Conservation (phyloP, 169 alveolate genomes). For the Eimeria maxima region DNA sequence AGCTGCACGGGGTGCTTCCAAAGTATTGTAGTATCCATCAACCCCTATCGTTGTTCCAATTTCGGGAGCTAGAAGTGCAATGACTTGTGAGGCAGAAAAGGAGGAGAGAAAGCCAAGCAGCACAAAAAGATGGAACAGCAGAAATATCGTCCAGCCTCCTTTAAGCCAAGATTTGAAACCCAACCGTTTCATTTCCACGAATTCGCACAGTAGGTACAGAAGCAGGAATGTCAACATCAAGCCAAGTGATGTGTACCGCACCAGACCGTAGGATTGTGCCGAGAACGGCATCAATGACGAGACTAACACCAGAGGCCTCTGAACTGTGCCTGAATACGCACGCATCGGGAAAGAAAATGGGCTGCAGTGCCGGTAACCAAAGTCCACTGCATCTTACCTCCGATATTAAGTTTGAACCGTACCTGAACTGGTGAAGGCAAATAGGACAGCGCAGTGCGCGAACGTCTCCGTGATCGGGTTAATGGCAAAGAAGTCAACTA, state of each 20-base stretch:
- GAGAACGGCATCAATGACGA: slow-evolving; percentile 41
- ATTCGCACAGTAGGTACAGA: slow-evolving; percentile 26
- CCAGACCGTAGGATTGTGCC: slow-evolving; percentile 17
- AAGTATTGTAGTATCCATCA: not conserved
- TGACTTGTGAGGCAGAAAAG: slow-evolving; percentile 32
- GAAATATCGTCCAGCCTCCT: slow-evolving; percentile 18
- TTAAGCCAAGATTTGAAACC: slow-evolving; percentile 26
- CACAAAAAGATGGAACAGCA: slow-evolving; percentile 16
- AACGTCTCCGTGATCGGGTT: slow-evolving; percentile 45
- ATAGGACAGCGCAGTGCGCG: slow-evolving; percentile 61
- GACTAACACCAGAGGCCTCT: slow-evolving; percentile 41
- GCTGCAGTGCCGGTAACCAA: not conserved
- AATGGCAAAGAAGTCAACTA: slow-evolving; percentile 72
- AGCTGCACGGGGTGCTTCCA: slow-evolving; percentile 17
- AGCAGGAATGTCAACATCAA: not conserved
- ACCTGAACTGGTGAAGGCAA: slow-evolving; percentile 78
- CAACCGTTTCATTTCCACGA: slow-evolving; percentile 2
- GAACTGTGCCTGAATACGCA: slow-evolving; percentile 57
- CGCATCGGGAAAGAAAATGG: not conserved
- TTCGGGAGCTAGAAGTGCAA: slow-evolving; percentile 35
- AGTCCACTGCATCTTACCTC: not conserved
- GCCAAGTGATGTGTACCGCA: slow-evolving; percentile 39
- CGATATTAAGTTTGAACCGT: not conserved
- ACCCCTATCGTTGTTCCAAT: slow-evolving; percentile 23
- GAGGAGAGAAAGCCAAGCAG: slow-evolving; percentile 38